A percentile compares a stretch with the other conserved stretches of the same genome.
Evolutionary conservation across 2,329 filamentous ascomycete genomes (phyloP).

Genomic region (Herpotrichia juniperi): DNA sequence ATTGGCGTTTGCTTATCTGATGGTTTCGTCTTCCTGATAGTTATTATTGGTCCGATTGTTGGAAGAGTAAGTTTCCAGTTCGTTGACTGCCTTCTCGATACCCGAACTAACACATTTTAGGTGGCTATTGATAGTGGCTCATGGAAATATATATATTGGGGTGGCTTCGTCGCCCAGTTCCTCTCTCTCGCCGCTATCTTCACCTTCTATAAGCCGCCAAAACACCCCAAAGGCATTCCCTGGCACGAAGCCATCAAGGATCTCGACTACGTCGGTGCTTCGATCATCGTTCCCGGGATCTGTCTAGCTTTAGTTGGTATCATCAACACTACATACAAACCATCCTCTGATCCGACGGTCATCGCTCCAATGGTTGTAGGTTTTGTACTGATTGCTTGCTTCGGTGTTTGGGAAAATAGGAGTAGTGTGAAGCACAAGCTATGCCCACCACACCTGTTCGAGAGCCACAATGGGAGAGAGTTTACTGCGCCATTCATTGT

Average conservation of each 20-base stretch:
- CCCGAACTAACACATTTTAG: conserved; percentile 7
- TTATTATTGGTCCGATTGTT: conserved; percentile 55
- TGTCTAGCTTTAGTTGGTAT: conserved; percentile 39
- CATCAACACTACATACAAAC: conserved; percentile 37
- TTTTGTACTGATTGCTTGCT: conserved; percentile 37
- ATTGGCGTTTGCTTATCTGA: conserved; percentile 53
- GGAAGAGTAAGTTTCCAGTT: conserved; percentile 40
- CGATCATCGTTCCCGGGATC: conserved; percentile 36
- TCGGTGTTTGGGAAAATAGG: conserved; percentile 45
- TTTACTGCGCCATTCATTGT: conserved; percentile 57
- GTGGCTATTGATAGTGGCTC: conserved; percentile 29
- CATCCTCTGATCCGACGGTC: conserved; percentile 31
- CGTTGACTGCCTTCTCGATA: neutral
- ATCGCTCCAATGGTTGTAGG: conserved; percentile 41
- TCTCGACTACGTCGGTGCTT: conserved; percentile 37
- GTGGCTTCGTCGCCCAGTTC: conserved; percentile 28
- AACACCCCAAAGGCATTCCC: conserved; percentile 34
- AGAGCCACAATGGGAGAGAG: conserved; percentile 52
- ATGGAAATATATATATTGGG: conserved; percentile 32
- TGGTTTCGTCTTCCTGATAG: conserved; percentile 51
- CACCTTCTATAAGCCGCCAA: conserved; percentile 30
- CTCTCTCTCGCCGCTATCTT: conserved; percentile 25
- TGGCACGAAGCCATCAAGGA: conserved; percentile 29
- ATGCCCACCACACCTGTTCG: conserved; percentile 52
- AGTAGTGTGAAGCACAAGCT: conserved; percentile 36